Conservation (phyloP, 2,329 filamentous ascomycete genomes). For the Nigrograna mackinnonii region DNA sequence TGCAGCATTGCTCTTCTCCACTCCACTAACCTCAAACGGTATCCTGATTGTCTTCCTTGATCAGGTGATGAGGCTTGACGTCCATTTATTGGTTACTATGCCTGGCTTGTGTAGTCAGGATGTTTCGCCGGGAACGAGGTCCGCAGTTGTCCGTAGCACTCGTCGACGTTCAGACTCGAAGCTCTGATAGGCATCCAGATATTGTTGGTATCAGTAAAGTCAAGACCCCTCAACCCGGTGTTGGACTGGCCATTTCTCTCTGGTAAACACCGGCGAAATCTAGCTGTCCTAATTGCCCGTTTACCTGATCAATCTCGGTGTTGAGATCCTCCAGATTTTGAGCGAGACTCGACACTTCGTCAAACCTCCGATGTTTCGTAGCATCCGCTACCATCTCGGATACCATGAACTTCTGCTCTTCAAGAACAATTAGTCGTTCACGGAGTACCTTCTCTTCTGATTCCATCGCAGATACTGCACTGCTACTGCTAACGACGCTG, state of each 20-base stretch:
- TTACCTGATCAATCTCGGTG: slow-evolving; percentile 72
- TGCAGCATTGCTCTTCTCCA: no score
- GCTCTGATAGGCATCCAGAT: no score
- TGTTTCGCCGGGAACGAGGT: no score
- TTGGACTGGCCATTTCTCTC: slow-evolving; percentile 25
- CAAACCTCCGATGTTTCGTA: slow-evolving; percentile 76
- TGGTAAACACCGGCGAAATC: slow-evolving; percentile 63
- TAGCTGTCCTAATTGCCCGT: slow-evolving; percentile 66
- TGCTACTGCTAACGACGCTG: slow-evolving; percentile 59
- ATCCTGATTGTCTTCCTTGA: no score
- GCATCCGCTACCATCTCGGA: slow-evolving; percentile 82
- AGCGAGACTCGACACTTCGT: slow-evolving; percentile 80
- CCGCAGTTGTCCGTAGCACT: no score
- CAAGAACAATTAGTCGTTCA: slow-evolving; percentile 79
- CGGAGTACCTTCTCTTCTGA: slow-evolving; percentile 81
- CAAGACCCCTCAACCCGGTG: slow-evolving; percentile 20
- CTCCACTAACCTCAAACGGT: no score
- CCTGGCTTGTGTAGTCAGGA: no score
- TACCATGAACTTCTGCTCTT: slow-evolving; percentile 91
- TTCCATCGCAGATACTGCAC: slow-evolving; percentile 69
- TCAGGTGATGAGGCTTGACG: no score
- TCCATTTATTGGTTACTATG: no score
- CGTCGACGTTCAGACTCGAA: no score
- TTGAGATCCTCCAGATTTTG: slow-evolving; percentile 83
- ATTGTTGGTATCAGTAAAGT: background rate